Conservation (phyloP, 345 rosid genomes). For the Orychophragmus violaceus region DNA sequence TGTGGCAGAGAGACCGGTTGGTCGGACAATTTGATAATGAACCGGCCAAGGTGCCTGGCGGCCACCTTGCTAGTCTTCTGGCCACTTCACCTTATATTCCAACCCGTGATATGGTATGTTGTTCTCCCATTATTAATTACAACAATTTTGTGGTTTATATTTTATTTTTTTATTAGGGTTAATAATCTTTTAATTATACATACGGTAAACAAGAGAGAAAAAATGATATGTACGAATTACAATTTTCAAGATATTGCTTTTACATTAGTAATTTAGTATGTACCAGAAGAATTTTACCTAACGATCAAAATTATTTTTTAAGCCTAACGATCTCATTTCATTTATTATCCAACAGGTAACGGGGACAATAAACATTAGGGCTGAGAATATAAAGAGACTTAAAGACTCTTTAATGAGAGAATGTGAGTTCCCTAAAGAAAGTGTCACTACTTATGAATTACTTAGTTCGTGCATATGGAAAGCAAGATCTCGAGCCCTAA, state of each 20-base stretch:
- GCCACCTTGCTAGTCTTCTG: background rate
- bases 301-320: too few relatives aligned
- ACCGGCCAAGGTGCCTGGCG: background rate
- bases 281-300: too few relatives aligned
- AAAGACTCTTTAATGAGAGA: background rate
- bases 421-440: background rate
- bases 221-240: background rate
- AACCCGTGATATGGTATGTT: background rate
- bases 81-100: conserved; percentile 26
- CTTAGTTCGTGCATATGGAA: conserved; percentile 41
- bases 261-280: too few relatives aligned
- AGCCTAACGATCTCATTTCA: background rate
- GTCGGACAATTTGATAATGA: background rate
- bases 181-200: background rate
- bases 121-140: background rate
- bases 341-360: background rate
- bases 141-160: background rate
- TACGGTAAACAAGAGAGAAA: background rate
- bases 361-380: background rate
- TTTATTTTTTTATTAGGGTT: background rate
- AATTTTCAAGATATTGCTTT: background rate
- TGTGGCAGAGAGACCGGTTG: too few relatives aligned
- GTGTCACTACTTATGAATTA: conserved; percentile 39
- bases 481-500: conserved; percentile 36
- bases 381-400: background rate